A percentile compares a stretch with the other conserved stretches of the same genome.
These are phyloP conservation scores for Pseudocohnilembus persalinus DNA, from an alignment of 169 alveolate species.

Conservation along the genomic window DNA sequence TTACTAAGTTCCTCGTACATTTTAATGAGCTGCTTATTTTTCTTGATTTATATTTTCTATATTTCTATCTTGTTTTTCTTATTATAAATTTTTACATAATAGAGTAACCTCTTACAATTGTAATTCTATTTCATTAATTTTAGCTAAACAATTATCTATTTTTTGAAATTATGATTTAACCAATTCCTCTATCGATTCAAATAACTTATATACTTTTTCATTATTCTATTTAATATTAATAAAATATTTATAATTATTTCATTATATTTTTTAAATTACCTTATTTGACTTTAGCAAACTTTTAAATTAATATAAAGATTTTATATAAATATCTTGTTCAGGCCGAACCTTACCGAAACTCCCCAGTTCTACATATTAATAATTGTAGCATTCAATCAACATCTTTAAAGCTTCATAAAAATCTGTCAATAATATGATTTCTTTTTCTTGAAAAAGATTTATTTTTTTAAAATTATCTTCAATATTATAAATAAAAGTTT, in stretches of 20 bases:
- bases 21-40: neutral
- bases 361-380: neutral
- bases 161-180: conserved; percentile 5
- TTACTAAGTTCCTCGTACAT: neutral
- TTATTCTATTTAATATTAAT: neutral
- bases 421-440: conserved; percentile 20
- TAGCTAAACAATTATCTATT: neutral
- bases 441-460: conserved; percentile 17
- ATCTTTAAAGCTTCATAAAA: conserved; percentile 17
- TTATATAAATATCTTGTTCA: conserved; percentile 15
- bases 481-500: too few species aligned
- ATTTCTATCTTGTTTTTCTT: conserved; percentile 2
- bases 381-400: conserved; percentile 14
- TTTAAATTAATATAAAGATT: conserved; percentile 18
- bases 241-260: neutral
- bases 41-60: neutral
- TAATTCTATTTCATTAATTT: neutral
- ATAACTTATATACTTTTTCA: conserved; percentile 1
- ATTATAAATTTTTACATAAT: neutral
- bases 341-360: conserved; percentile 8
- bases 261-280: neutral
- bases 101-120: conserved; percentile 11
- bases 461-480: conserved; percentile 3
- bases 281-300: neutral
- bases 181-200: conserved; percentile 16